A percentile compares a stretch with the other conserved stretches of the same genome.
These are phyloP conservation scores for Colletotrichum tropicicola DNA, from an alignment of 2,329 filamentous ascomycete genomes.

Conservation along the genomic window DNA sequence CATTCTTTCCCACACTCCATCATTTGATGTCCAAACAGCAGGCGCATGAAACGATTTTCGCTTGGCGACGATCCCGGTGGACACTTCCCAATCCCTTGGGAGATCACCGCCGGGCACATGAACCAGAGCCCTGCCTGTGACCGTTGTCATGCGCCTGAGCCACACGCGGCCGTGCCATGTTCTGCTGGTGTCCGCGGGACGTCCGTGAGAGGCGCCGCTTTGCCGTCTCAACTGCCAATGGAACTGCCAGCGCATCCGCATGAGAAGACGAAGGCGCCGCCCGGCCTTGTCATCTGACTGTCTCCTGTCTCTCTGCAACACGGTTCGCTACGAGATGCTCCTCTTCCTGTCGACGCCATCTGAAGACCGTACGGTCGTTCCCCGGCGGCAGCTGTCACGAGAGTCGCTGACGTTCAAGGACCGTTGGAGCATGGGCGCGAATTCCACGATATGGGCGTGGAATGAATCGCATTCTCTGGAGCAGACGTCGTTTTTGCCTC, in stretches of 20 bases:
- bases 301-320: not conserved
- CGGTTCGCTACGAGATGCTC: conserved; percentile 21
- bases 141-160: not conserved
- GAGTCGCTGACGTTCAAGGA: not conserved
- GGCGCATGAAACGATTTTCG: conserved; percentile 15
- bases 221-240: conserved; percentile 11
- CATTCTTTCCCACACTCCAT: not conserved
- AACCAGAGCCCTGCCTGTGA: not conserved
- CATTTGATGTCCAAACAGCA: not conserved
- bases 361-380: conserved; percentile 8
- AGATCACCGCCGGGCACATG: not conserved
- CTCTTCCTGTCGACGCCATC: conserved; percentile 6
- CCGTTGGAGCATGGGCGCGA: not conserved
- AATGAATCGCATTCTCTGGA: not conserved
- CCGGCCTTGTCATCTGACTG: conserved; percentile 26
- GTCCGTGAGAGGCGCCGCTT: not conserved
- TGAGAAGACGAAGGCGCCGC: conserved; percentile 1
- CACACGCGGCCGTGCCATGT: not conserved
- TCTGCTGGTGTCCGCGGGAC: not conserved
- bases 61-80: conserved; percentile 3
- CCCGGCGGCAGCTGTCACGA: conserved; percentile 16
- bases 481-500: conserved; percentile 8
- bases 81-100: not conserved
- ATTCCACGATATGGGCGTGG: not conserved
- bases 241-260: conserved; percentile 1